Percentiles rank a stretch among this genome's conserved stretches.
Evolutionary conservation across 225 moss, liverwort and hornwort genomes (phyloP).

Genomic region (Rhytidiadelphus loreus): DNA sequence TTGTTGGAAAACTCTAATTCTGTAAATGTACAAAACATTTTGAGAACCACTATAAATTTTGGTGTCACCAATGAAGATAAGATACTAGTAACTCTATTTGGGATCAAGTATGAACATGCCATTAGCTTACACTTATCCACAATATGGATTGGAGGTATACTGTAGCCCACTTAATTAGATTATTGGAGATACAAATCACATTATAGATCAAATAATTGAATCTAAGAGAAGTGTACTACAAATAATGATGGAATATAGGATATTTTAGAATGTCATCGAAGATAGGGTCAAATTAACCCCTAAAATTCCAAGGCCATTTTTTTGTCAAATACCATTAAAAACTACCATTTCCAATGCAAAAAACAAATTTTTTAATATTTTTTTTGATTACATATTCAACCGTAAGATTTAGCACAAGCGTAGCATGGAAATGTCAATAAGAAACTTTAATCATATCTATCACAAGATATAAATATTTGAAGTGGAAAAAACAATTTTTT

Average conservation of each 20-base stretch:
- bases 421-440: background rate
- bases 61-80: background rate
- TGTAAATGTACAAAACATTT: accelerated
- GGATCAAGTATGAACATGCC: background rate
- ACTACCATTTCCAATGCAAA: background rate
- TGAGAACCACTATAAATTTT: background rate
- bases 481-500: background rate
- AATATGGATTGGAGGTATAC: background rate
- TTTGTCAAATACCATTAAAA: too few relatives aligned
- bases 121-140: background rate
- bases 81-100: background rate
- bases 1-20: background rate
- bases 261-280: background rate
- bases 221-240: background rate
- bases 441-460: accelerated
- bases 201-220: background rate
- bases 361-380: background rate
- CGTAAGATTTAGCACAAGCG: background rate
- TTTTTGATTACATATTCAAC: background rate
- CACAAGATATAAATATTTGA: background rate
- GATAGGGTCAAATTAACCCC: background rate
- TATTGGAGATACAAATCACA: background rate
- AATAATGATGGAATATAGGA: background rate
- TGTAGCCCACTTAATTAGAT: accelerated
- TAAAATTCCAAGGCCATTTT: too few relatives aligned